Evolutionary conservation across 345 rosid genomes (phyloP).

Genomic region (Salix dunnii): DNA sequence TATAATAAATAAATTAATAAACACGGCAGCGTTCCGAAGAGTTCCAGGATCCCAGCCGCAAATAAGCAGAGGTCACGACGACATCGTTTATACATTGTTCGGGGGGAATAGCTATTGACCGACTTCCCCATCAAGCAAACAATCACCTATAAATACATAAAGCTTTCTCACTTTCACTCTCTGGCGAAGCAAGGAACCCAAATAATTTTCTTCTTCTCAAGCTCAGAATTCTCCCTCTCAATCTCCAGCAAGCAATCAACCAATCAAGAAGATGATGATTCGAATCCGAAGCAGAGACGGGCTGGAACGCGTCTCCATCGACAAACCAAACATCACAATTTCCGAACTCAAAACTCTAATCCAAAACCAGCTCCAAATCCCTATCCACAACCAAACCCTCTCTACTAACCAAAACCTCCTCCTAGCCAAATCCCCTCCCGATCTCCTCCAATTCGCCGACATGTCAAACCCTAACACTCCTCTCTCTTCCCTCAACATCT

Average conservation of each 20-base stretch:
- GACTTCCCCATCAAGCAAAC: constrained; percentile 15
- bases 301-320: constrained; percentile 69
- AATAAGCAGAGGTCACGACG: background rate
- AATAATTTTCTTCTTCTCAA: background rate
- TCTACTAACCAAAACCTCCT: constrained; percentile 73
- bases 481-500: constrained; percentile 56
- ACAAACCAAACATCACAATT: constrained; percentile 46
- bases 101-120: background rate
- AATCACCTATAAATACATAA: background rate
- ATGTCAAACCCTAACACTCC: constrained; percentile 55
- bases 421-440: constrained; percentile 57
- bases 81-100: background rate
- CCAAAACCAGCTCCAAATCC: constrained; percentile 76
- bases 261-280: constrained; percentile 51
- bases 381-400: constrained; percentile 63
- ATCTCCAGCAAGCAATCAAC: background rate
- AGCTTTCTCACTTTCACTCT: background rate
- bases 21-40: no score
- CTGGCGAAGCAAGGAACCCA: background rate
- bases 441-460: constrained; percentile 53
- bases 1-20: no score
- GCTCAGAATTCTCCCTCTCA: background rate
- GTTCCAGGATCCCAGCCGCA: no score
- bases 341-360: constrained; percentile 72
- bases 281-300: constrained; percentile 95